These are phyloP conservation scores for Boletus subluridellus DNA, from an alignment of 1,284 basidiomycete genomes.

Conservation along the genomic window DNA sequence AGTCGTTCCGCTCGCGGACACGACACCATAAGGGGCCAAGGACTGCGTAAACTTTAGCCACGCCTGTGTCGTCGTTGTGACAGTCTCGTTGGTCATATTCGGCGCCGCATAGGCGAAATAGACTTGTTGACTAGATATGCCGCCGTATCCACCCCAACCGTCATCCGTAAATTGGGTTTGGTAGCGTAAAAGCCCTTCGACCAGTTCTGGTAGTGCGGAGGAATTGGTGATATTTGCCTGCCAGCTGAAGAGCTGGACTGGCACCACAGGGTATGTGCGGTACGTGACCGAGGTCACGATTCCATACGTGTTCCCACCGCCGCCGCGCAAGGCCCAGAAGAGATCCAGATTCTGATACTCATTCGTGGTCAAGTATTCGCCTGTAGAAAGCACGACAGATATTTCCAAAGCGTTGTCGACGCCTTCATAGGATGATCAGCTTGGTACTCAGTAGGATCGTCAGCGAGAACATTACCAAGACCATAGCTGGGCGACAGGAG, in stretches of 20 bases:
- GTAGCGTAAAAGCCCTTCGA: slow-evolving; percentile 15
- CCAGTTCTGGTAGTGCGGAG: slow-evolving; percentile 11
- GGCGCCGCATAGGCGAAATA: slow-evolving; percentile 28
- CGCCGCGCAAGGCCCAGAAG: slow-evolving; percentile 48
- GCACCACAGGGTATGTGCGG: slow-evolving; percentile 27
- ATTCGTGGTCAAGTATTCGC: slow-evolving; percentile 19
- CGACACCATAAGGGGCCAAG: too few relatives aligned
- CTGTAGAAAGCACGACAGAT: slow-evolving; percentile 21
- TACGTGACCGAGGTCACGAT: slow-evolving; percentile 16
- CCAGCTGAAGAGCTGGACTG: slow-evolving; percentile 26
- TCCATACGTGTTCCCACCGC: slow-evolving; percentile 41
- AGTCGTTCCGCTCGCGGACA: slow-evolving; percentile 4
- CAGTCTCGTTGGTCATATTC: slow-evolving; percentile 34
- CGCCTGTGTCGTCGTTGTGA: slow-evolving; percentile 31
- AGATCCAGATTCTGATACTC: neutral
- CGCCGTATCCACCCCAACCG: too few relatives aligned
- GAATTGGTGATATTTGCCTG: slow-evolving; percentile 26
- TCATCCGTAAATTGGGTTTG: too few relatives aligned
- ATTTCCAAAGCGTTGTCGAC: slow-evolving; percentile 42
- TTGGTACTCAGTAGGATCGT: neutral
- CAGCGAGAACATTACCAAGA: slow-evolving; percentile 33
- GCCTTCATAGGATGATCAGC: slow-evolving; percentile 25
- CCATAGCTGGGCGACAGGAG: slow-evolving; percentile 41
- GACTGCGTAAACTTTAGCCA: slow-evolving; percentile 27
- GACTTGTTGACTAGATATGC: slow-evolving; percentile 1